Base-by-base conservation (phyloP, 1,284 basidiomycete genomes). In the Meira miltonrushii region DNA sequence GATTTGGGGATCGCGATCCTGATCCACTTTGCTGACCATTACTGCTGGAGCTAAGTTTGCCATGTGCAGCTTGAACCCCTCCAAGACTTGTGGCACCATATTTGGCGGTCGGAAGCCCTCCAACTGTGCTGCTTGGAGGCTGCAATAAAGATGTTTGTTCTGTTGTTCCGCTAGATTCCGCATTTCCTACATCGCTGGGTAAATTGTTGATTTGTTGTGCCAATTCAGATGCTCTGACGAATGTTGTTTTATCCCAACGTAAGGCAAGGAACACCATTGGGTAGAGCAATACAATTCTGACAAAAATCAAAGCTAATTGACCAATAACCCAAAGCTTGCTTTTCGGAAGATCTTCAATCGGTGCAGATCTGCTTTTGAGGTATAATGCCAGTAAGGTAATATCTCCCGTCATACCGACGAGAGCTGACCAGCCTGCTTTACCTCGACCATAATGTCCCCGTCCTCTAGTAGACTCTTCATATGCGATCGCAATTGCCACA, bases 381-480 rank as follows among this genome's bases (percentile, higher is more conserved):
- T 68, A 70, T 40, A 69, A 33, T 17, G 67, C 54, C 38, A 69
- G 56, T 1, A 69, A 50, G 13, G 64, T 60, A 33, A 66, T 58
- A 53, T 75, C 74, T 47, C 47, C 55, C 17, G 56, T 41, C 2
- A 60, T 57, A 28, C 66, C 67, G 4, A 62, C 44, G 4, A 44
- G 8, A 7, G 57, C n/a, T 1, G 62, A 61, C 57, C 62, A 68
- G 12, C 54, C 61, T 15, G 68, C 64, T 55, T 69, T 74, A 25
- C 64, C 64, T 38, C 72, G 48, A n/a, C 67, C 67, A 41, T 72
- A 77, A 10, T 49, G 59, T n/a, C 68, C 68, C 3, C 67, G 44
- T 13, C 65, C 66, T 19, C 67, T 61, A 8, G 57, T 41, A 9
- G 48, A 11, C 58, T 73, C 69, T 54, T 77, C 69, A 57, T 62